phyloP scores from a whole-genome alignment of 768 basidiomycete species.

The Tylopilus sp. region DNA sequence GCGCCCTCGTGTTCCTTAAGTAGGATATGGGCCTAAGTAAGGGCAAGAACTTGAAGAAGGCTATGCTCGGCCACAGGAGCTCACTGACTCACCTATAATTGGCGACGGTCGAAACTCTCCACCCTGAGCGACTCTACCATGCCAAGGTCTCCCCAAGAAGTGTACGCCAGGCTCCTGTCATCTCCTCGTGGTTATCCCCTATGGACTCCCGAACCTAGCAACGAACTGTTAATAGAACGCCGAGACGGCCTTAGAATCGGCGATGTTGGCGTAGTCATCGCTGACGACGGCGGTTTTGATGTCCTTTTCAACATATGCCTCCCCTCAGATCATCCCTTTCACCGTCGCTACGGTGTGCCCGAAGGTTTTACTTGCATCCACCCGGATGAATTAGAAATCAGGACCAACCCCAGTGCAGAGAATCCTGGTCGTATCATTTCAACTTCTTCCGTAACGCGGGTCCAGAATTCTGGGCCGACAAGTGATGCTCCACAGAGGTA shows the following conservation, averaged over 20 bases:
- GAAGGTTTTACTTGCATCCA: slow-evolving; percentile 23
- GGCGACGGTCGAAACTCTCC: too few species aligned
- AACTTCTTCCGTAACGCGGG: slow-evolving; percentile 4
- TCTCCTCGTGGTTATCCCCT: background rate
- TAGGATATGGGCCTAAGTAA: too few species aligned
- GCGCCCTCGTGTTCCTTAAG: too few species aligned
- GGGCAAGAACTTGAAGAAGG: too few species aligned
- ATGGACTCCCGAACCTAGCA: background rate
- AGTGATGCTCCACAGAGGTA: slow-evolving; percentile 1
- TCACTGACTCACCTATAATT: too few species aligned
- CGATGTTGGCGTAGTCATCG: background rate
- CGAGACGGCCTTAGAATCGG: background rate
- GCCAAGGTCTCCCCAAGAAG: background rate
- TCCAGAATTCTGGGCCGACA: background rate
- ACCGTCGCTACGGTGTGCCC: slow-evolving; percentile 21
- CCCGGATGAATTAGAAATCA: slow-evolving; percentile 5
- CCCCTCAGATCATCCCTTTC: slow-evolving; percentile 27
- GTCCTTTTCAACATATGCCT: slow-evolving; percentile 37
- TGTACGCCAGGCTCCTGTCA: background rate
- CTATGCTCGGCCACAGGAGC: too few species aligned
- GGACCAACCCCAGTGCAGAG: slow-evolving; percentile 8
- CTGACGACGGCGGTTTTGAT: slow-evolving; percentile 30
- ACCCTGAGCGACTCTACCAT: too few species aligned
- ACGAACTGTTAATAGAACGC: background rate
- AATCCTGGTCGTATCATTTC: slow-evolving; percentile 12